Evolutionary conservation across 495 filamentous ascomycete species (phyloP), one percentile per base, ranked within the genome.

Genomic region (Xylaria cubensis): DNA sequence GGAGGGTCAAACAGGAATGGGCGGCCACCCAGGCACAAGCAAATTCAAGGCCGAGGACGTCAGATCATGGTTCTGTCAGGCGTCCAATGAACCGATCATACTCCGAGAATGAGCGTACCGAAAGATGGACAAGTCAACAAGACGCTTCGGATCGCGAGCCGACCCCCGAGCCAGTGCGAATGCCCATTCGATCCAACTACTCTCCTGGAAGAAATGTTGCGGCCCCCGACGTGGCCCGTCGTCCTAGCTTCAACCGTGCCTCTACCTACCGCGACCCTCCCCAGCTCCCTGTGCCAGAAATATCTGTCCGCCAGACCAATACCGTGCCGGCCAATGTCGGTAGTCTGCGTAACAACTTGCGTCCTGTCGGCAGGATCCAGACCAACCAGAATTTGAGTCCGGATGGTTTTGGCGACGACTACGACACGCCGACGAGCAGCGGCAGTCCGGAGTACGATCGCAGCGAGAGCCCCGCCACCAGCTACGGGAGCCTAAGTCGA

Each of bases 401-500:
- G 24, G 88, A 92, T 72, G 85, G 90, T 0, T 92, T 93, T 72
- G 86, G 82, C 34, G 92, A 94, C 73, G 82, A 83, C 21, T 88
- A 88, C 34, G 91, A 92, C 67, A 88, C 91, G 59, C 87, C 88
- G 34, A 84, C 86, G 12, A 84, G 84, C 64, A 86, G 88, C 69
- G 88, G 85, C 51, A 84, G 80, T 53, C 89, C 91, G 0, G 90
- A 92, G 64, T 86, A 88, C 84, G 88, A 83, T 62, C 81, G 85
- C 65, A 88, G 88, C 19, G 84, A 85, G 48, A 92, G 90, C 58
- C 90, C 91, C 4, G 86, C 88, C 19, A 89, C 91, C 4, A 90
- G 89, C 32, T 84, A 88, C 71, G 89, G 87, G 42, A 90, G 89
- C 77, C 78, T 86, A 58, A 83, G 85, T 56, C 89, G 89, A 32